phyloP scores from a whole-genome alignment of 2,329 filamentous ascomycete species.

The Arthrobotrys conoides region DNA sequence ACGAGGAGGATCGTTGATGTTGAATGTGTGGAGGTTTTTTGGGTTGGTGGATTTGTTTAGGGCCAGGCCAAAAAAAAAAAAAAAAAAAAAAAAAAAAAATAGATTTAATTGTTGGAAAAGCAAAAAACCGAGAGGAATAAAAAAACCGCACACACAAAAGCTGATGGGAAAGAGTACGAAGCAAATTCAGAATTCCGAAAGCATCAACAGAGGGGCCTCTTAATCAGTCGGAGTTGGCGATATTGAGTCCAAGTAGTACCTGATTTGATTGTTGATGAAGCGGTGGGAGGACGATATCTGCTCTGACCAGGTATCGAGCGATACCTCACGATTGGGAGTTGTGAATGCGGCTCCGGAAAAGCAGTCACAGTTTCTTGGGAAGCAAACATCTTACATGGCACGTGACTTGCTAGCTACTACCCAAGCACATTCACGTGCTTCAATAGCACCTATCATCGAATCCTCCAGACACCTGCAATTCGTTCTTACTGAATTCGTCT shows the following conservation, averaged over 20 bases:
- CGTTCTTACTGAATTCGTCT: too few species aligned
- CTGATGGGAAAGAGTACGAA: too few species aligned
- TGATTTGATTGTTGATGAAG: background rate
- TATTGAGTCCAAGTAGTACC: background rate
- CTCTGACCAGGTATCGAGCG: too few species aligned
- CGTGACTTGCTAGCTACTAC: too few species aligned
- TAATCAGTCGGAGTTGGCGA: too few species aligned
- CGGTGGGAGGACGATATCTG: background rate
- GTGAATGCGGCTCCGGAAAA: slow-evolving; percentile 17
- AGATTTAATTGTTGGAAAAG: too few species aligned
- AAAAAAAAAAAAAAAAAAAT: slow-evolving; percentile 30
- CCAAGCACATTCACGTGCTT: too few species aligned
- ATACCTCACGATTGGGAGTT: background rate
- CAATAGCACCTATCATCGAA: too few species aligned
- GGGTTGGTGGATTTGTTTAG: slow-evolving; percentile 33
- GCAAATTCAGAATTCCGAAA: too few species aligned
- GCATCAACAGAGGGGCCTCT: too few species aligned
- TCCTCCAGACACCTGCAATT: too few species aligned
- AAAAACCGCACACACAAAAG: too few species aligned
- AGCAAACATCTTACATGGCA: background rate
- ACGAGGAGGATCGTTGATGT: slow-evolving; percentile 23
- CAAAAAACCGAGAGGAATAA: background rate
- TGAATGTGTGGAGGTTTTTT: slow-evolving; percentile 37
- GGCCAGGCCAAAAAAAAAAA: slow-evolving; percentile 15
- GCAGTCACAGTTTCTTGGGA: slow-evolving; percentile 25